Conservation (phyloP, 2,329 filamentous ascomycete genomes). For the Aspergillus costaricaensis region DNA sequence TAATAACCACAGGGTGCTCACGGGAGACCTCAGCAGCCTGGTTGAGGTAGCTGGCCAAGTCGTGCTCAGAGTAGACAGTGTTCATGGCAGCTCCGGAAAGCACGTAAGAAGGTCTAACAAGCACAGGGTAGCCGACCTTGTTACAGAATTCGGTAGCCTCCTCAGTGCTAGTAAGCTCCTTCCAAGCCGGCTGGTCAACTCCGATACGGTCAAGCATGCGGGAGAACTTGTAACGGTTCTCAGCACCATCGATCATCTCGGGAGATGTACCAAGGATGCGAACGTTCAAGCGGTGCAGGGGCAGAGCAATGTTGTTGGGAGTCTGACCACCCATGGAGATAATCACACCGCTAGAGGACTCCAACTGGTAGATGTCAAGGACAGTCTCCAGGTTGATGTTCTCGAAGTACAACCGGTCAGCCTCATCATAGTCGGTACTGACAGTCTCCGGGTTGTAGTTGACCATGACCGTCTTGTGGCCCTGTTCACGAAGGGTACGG, state of each 20-base stretch:
- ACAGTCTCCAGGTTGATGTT: constrained; percentile 90
- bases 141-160: constrained; percentile 87
- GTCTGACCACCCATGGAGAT: constrained; percentile 97
- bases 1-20: constrained; percentile 96
- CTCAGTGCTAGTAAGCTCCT: constrained; percentile 91
- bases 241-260: constrained; percentile 97
- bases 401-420: constrained; percentile 93
- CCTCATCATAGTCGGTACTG: constrained; percentile 88
- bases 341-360: constrained; percentile 79
- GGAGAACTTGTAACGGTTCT: constrained; percentile 98
- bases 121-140: constrained; percentile 85
- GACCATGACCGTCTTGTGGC: constrained; percentile 94
- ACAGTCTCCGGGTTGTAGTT: constrained; percentile 93
- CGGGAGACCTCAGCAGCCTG: constrained; percentile 92
- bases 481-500: constrained; percentile 78
- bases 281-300: constrained; percentile 83
- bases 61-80: constrained; percentile 94
- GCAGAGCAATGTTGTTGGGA: constrained; percentile 94
- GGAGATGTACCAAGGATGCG: constrained; percentile 94
- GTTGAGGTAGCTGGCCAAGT: constrained; percentile 82
- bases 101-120: constrained; percentile 95
- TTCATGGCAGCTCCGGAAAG: constrained; percentile 98
- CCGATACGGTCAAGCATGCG: constrained; percentile 94
- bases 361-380: constrained; percentile 89
- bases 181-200: constrained; percentile 97